phyloP scores from a whole-genome alignment of 1,284 basidiomycete genomes.

The Fomitiporia mediterranea region DNA sequence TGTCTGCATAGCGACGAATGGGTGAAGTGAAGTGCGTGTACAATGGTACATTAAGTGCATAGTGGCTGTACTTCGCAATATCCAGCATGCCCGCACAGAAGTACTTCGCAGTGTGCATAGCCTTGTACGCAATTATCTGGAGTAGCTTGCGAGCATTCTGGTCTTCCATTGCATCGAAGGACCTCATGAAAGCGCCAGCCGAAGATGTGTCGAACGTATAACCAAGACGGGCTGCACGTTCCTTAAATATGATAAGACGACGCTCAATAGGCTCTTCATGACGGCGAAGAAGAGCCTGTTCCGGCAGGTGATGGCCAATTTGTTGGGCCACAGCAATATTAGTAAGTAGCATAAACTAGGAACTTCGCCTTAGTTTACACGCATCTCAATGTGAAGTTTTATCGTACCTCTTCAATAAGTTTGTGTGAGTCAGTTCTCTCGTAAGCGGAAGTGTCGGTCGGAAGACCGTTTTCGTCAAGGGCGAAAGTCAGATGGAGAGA shows the following conservation, averaged over 20 bases:
- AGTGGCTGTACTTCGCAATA: constrained; percentile 97
- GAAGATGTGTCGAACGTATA: constrained; percentile 79
- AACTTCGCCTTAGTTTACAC: constrained; percentile 6
- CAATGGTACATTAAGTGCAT: constrained; percentile 84
- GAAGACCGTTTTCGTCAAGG: constrained; percentile 80
- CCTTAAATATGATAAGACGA: constrained; percentile 72
- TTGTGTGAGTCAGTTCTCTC: constrained; percentile 70
- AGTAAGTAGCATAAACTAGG: constrained; percentile 88
- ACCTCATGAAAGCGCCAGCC: constrained; percentile 79
- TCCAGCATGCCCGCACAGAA: constrained; percentile 99
- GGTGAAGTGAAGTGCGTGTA: constrained; percentile 98
- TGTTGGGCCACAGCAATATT: constrained; percentile 91
- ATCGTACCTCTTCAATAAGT: constrained; percentile 82
- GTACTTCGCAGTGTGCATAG: constrained; percentile 91
- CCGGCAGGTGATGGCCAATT: constrained; percentile 89
- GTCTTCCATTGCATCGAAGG: constrained; percentile 71
- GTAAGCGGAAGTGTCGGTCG: constrained; percentile 72
- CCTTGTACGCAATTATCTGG: constrained; percentile 81
- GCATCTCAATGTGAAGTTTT: constrained; percentile 13
- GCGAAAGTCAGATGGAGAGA: constrained; percentile 74
- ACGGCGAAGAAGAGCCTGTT: constrained; percentile 90
- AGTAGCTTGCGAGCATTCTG: constrained; percentile 70
- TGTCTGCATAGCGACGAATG: constrained; percentile 90
- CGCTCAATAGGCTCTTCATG: constrained; percentile 93
- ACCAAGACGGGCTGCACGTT: constrained; percentile 81